A percentile compares a stretch with the other conserved stretches of the same genome.
phyloP scores from a whole-genome alignment of 169 alveolate genomes.

The Plasmodium malariae region DNA sequence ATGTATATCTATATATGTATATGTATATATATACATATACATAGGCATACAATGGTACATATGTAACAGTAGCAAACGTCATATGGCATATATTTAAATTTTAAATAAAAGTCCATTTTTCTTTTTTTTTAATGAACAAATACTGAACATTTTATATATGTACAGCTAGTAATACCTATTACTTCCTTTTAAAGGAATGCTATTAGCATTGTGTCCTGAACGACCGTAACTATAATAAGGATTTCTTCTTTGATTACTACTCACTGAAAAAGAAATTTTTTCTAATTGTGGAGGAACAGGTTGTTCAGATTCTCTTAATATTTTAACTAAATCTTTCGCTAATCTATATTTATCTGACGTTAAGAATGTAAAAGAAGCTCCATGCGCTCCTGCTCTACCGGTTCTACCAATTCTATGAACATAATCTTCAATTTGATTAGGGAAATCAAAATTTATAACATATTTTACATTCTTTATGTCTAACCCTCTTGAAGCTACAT shows the following conservation, averaged over 20 bases:
- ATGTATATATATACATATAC: too few relatives aligned
- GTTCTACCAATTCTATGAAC: conserved; percentile 98
- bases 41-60: too few relatives aligned
- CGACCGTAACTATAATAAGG: conserved; percentile 68
- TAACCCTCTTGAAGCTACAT: conserved; percentile 99
- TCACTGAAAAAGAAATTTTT: conserved; percentile 78
- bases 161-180: conserved; percentile 48
- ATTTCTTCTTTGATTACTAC: conserved; percentile 75
- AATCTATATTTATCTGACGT: conserved; percentile 92
- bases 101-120: background rate
- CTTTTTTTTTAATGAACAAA: conserved; percentile 21
- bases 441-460: conserved; percentile 99
- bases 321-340: conserved; percentile 94
- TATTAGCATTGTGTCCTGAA: conserved; percentile 38
- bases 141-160: background rate
- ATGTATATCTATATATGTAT: too few relatives aligned
- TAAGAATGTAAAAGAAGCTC: conserved; percentile 94
- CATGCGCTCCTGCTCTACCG: conserved; percentile 97
- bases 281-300: conserved; percentile 92
- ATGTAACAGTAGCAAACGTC: too few relatives aligned
- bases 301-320: conserved; percentile 94
- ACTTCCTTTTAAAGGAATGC: conserved; percentile 42
- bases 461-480: conserved; percentile 97
- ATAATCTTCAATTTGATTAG: conserved; percentile 97
- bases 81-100: too few relatives aligned